These are phyloP conservation scores for Linum tenue DNA, from an alignment of 345 rosid species.

Conservation along the genomic window DNA sequence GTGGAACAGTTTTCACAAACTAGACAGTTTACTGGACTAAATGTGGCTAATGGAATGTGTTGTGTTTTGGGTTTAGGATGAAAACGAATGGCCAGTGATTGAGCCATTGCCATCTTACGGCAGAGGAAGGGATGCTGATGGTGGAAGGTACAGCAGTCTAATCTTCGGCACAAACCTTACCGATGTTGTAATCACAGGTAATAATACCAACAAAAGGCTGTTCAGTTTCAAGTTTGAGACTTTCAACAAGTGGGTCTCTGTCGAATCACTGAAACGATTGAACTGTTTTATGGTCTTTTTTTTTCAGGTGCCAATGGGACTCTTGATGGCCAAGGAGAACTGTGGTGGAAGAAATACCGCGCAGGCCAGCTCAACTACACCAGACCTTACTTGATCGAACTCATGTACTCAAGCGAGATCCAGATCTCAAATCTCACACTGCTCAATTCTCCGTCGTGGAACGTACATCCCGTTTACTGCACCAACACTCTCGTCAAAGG, in stretches of 20 bases:
- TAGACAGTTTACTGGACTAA: background rate
- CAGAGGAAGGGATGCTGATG: constrained; percentile 37
- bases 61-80: constrained; percentile 16
- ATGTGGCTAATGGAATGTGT: background rate
- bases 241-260: background rate
- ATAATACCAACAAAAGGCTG: background rate
- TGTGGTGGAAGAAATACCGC: constrained; percentile 37
- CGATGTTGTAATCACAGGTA: constrained; percentile 37
- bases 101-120: constrained; percentile 44
- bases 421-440: constrained; percentile 36
- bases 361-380: constrained; percentile 22
- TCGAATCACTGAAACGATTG: background rate
- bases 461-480: constrained; percentile 38
- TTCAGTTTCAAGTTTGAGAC: background rate
- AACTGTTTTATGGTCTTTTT: background rate
- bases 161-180: constrained; percentile 38
- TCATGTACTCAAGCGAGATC: constrained; percentile 27
- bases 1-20: background rate
- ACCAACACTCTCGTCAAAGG: constrained; percentile 22
- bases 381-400: constrained; percentile 39
- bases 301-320: constrained; percentile 38
- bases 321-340: constrained; percentile 37
- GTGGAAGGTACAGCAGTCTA: constrained; percentile 38
- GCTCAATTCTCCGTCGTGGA: constrained; percentile 41
- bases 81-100: constrained; percentile 28